phyloP scores from a whole-genome alignment of 495 filamentous ascomycete species.

The Ascobolus immersus region DNA sequence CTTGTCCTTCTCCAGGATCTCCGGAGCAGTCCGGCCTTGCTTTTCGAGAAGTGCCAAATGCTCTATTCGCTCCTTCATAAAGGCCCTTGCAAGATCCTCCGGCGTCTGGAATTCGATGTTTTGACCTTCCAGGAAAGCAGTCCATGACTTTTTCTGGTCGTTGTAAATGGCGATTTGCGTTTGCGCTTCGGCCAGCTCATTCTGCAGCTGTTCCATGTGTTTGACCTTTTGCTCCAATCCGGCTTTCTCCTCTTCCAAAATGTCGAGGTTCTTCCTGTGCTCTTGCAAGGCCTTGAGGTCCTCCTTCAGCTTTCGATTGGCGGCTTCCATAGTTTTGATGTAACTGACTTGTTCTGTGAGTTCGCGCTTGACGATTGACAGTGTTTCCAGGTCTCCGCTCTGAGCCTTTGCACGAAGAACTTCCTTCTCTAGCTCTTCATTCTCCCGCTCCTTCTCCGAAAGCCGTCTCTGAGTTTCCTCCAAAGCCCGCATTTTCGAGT shows the following conservation, averaged over 20 bases:
- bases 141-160: slow-evolving; percentile 70
- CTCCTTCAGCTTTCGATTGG: slow-evolving; percentile 49
- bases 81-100: slow-evolving; percentile 60
- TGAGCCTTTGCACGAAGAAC: slow-evolving; percentile 59
- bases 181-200: slow-evolving; percentile 49
- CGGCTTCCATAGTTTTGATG: slow-evolving; percentile 56
- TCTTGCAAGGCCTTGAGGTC: slow-evolving; percentile 63
- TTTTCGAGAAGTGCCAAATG: slow-evolving; percentile 50
- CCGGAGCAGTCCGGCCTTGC: slow-evolving; percentile 52
- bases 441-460: slow-evolving; percentile 37
- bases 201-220: slow-evolving; percentile 44
- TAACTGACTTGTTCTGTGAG: slow-evolving; percentile 67
- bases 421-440: slow-evolving; percentile 53
- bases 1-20: slow-evolving; percentile 55
- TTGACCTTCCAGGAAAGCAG: slow-evolving; percentile 49
- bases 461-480: slow-evolving; percentile 41
- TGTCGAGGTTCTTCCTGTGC: slow-evolving; percentile 55
- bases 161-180: slow-evolving; percentile 68
- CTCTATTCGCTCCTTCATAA: slow-evolving; percentile 58
- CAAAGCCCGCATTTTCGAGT: slow-evolving; percentile 33
- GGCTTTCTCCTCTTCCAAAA: slow-evolving; percentile 91
- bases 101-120: slow-evolving; percentile 59
- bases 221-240: slow-evolving; percentile 52
- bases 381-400: slow-evolving; percentile 58
- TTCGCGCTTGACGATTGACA: slow-evolving; percentile 60